Percentiles rank a stretch among this genome's conserved stretches.
Evolutionary conservation across 1,139 yeast genomes (phyloP).

Genomic region (Geotrichum fermentans): DNA sequence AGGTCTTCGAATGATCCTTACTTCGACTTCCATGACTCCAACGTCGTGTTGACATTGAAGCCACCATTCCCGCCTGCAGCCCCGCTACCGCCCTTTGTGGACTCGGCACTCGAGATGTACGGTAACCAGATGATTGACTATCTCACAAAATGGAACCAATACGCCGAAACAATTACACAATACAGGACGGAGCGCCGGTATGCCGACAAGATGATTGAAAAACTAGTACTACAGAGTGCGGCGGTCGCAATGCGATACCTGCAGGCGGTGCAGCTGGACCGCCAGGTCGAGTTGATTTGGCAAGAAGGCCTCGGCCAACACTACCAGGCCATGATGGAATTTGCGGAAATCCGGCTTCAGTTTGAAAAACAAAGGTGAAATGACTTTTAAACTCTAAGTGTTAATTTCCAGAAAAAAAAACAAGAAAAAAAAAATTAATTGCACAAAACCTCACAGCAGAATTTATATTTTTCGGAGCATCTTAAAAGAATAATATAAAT

Average conservation of each 20-base stretch:
- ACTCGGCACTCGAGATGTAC: constrained; percentile 20
- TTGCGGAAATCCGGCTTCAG: constrained; percentile 17
- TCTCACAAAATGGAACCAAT: constrained; percentile 29
- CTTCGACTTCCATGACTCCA: constrained; percentile 19
- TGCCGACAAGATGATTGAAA: constrained; percentile 29
- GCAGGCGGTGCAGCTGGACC: constrained; percentile 33
- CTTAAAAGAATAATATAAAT: too few species aligned
- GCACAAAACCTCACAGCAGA: too few species aligned
- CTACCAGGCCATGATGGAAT: constrained; percentile 25
- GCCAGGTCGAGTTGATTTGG: constrained; percentile 29
- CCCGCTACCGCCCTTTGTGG: constrained; percentile 1
- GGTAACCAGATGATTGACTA: constrained; percentile 26
- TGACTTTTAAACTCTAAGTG: neutral
- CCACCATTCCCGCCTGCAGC: constrained; percentile 19
- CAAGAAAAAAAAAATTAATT: too few species aligned
- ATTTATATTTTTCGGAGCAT: too few species aligned
- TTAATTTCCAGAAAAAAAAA: neutral
- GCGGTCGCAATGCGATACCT: constrained; percentile 29
- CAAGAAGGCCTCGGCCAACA: constrained; percentile 30
- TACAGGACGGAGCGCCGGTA: constrained; percentile 31
- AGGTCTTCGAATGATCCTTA: neutral
- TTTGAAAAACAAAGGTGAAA: neutral
- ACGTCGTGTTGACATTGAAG: constrained; percentile 4
- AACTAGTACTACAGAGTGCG: constrained; percentile 24
- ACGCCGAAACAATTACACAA: constrained; percentile 27